Percentiles rank a stretch among this genome's conserved stretches.
Conservation (phyloP, 495 filamentous ascomycete species). For the Trichoderma gamsii region DNA sequence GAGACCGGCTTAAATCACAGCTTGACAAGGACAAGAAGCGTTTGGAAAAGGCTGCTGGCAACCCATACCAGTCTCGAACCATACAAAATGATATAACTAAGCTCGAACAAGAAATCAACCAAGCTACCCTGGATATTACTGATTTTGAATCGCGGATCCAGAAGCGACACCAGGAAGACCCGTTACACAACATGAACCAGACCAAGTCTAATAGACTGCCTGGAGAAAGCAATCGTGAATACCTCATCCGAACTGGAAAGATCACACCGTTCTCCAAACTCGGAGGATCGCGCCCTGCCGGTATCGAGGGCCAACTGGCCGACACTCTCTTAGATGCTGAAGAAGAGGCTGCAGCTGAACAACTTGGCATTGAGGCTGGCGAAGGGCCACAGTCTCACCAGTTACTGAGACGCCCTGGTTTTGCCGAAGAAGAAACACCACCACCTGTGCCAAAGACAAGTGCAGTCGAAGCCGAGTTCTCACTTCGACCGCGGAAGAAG, state of each 20-base stretch:
- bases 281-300: constrained; percentile 45
- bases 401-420: constrained; percentile 73
- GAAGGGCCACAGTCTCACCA: constrained; percentile 66
- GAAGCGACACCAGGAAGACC: constrained; percentile 51
- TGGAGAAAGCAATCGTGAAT: constrained; percentile 78
- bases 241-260: constrained; percentile 89
- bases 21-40: constrained; percentile 39
- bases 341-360: constrained; percentile 46
- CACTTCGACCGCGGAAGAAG: constrained; percentile 45
- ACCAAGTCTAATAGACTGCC: constrained; percentile 48
- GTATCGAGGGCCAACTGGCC: constrained; percentile 55
- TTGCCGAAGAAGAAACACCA: constrained; percentile 42
- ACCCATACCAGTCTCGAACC: constrained; percentile 35
- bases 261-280: constrained; percentile 90
- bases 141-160: constrained; percentile 77
- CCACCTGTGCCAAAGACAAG: not conserved
- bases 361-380: constrained; percentile 51
- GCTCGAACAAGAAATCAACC: constrained; percentile 54
- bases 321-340: constrained; percentile 74
- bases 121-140: constrained; percentile 59
- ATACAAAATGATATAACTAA: constrained; percentile 58
- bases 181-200: constrained; percentile 34
- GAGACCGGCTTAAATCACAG: constrained; percentile 44
- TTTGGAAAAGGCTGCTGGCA: constrained; percentile 32
- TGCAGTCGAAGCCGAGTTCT: constrained; percentile 43